phyloP scores from a whole-genome alignment of 345 rosid species.

The Syzygium jambos region DNA sequence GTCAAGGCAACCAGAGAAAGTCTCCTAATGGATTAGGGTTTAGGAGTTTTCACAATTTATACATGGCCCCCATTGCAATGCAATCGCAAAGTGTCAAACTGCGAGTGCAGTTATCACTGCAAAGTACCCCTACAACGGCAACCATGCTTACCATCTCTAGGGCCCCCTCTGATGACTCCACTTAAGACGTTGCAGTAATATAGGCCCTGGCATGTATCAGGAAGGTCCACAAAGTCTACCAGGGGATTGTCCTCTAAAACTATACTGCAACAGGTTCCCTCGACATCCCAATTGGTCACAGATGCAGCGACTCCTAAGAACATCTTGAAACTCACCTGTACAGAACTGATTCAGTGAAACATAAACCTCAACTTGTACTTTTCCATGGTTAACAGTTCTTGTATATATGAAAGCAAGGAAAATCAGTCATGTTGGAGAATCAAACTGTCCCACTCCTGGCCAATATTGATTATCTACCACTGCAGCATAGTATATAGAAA shows the following conservation, averaged over 20 bases:
- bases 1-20: background rate
- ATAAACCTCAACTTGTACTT: background rate
- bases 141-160: slow-evolving; percentile 66
- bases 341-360: background rate
- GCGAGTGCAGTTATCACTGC: background rate
- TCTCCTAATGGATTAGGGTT: background rate
- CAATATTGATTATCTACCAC: background rate
- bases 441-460: background rate
- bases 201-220: slow-evolving; percentile 91
- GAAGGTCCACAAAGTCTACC: slow-evolving; percentile 92
- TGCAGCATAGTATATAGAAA: background rate
- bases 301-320: slow-evolving; percentile 85
- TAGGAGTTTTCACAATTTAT: background rate
- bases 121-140: background rate
- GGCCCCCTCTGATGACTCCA: slow-evolving; percentile 91
- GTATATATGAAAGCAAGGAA: background rate
- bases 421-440: background rate
- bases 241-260: slow-evolving; percentile 88
- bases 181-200: slow-evolving; percentile 81
- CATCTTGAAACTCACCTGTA: slow-evolving; percentile 93
- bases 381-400: background rate
- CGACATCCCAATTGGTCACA: slow-evolving; percentile 75
- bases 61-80: background rate
- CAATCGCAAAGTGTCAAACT: background rate
- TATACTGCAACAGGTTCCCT: slow-evolving; percentile 79